Percentiles rank a stretch among this genome's conserved stretches.
Evolutionary conservation across 2,329 filamentous ascomycete genomes (phyloP).

Genomic region (Colletotrichum eremochloae): DNA sequence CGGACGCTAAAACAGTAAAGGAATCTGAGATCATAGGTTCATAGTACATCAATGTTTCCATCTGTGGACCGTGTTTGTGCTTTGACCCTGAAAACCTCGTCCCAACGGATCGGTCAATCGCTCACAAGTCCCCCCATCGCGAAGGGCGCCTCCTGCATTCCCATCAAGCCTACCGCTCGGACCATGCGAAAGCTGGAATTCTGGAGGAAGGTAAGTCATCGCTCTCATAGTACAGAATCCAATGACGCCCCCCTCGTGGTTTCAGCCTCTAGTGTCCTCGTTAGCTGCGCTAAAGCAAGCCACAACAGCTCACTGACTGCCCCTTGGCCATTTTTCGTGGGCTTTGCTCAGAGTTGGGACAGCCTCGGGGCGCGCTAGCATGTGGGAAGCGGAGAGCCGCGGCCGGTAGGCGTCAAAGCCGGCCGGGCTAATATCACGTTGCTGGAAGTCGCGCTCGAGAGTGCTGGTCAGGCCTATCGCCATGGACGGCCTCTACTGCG

Average conservation of each 20-base stretch:
- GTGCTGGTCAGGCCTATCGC: neutral
- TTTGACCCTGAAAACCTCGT: neutral
- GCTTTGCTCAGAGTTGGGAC: neutral
- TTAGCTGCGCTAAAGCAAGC: constrained; percentile 14
- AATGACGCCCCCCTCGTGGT: neutral
- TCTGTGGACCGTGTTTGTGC: neutral
- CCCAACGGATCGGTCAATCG: neutral
- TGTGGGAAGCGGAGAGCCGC: neutral
- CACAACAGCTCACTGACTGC: constrained; percentile 17
- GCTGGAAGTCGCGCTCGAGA: constrained; percentile 10
- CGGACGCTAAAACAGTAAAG: neutral
- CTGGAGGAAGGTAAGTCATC: neutral
- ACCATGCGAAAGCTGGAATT: neutral
- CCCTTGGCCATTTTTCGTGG: neutral
- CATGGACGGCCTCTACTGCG: neutral
- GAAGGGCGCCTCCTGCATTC: no score
- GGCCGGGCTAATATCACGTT: constrained; percentile 2
- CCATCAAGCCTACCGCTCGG: neutral
- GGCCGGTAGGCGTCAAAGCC: neutral
- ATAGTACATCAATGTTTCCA: neutral
- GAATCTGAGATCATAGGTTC: neutral
- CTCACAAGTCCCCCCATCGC: no score
- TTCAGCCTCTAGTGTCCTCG: neutral
- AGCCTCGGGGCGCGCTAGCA: neutral
- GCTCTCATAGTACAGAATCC: neutral